A percentile compares a stretch with the other conserved stretches of the same genome.
phyloP scores from a whole-genome alignment of 495 filamentous ascomycete genomes.

The Elasticomyces elasticus region DNA sequence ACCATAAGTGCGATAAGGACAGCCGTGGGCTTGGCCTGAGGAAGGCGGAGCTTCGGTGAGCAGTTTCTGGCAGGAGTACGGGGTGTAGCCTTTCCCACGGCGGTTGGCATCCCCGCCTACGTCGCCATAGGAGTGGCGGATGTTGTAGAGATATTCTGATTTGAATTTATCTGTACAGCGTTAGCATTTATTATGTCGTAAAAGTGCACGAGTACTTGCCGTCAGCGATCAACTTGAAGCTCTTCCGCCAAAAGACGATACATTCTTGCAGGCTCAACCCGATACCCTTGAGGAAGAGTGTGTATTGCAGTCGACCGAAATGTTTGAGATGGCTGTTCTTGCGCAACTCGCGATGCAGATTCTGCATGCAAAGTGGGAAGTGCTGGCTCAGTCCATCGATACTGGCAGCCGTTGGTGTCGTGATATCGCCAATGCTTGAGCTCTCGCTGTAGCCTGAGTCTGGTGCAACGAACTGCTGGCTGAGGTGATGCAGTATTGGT shows the following conservation, averaged over 20 bases:
- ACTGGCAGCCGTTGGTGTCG: slow-evolving; percentile 64
- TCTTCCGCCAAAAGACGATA: slow-evolving; percentile 84
- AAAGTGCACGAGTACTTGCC: slow-evolving; percentile 58
- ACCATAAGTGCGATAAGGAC: slow-evolving; percentile 88
- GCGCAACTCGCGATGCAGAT: slow-evolving; percentile 72
- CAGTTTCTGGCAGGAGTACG: slow-evolving; percentile 90
- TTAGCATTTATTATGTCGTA: not conserved
- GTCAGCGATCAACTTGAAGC: slow-evolving; percentile 75
- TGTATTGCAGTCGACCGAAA: slow-evolving; percentile 89
- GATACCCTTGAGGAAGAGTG: slow-evolving; percentile 94
- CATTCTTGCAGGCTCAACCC: slow-evolving; percentile 84
- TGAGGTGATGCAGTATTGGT: slow-evolving; percentile 86
- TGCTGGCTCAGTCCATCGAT: slow-evolving; percentile 75
- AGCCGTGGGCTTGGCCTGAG: slow-evolving; percentile 80
- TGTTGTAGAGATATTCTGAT: slow-evolving; percentile 88
- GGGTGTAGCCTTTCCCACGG: slow-evolving; percentile 73
- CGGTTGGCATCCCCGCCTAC: slow-evolving; percentile 88
- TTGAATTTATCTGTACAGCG: slow-evolving; percentile 21
- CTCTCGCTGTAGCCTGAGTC: slow-evolving; percentile 63
- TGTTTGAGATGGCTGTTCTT: slow-evolving; percentile 86
- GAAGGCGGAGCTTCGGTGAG: slow-evolving; percentile 75
- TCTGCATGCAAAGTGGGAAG: slow-evolving; percentile 92
- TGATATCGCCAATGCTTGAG: slow-evolving; percentile 45
- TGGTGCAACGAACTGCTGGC: slow-evolving; percentile 83
- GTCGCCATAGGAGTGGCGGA: slow-evolving; percentile 87